Base-by-base conservation (phyloP, 345 rosid species). In the Noccaea caerulescens region DNA sequence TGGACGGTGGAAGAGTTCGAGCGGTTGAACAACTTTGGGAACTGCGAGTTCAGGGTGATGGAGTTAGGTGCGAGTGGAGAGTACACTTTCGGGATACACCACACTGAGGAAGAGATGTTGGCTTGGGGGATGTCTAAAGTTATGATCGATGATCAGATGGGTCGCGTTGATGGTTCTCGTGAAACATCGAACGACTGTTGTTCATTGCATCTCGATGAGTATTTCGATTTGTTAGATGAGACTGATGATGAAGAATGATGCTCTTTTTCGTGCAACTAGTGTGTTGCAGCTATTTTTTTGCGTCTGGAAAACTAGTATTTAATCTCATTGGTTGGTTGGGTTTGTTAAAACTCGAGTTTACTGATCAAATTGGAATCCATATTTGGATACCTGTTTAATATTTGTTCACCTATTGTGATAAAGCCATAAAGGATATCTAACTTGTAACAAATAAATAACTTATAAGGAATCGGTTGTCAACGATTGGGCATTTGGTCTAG, bases 1-100 rank as follows among this genome's bases (percentile, higher is more conserved):
- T 91, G 99, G 97, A 89, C 96, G 2, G 95, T 94, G 0, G 88
- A 86, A 73, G 93, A 91, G 73, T 89, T 91, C 10, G 97, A 94
- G 81, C 71, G 5, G 37, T 58, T 94, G 30, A 89, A 89, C 77
- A 94, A 94, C 42, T 83, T 55, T 0, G 95, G 83, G 4, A 94
- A 91, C 79, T 94, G 99, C 36, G 97, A 76, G 81, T 58, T 70
- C 23, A 83, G 97, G 5, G 91, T 89, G 47, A 85, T 94, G 97
- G 88, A 89, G 80, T 63, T 89, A 54, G 91, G 97, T 44, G 65
- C 63, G 0, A 86, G 85, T 3, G 93, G 92, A 49, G 96, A 91
- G 25, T 89, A 94, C 79, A 94, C 95, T 81, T 69, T 94, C 10
- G 95, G 90, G 0, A 73, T 89, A 72, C 83, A 77, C 18, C 80